phyloP scores from a whole-genome alignment of 371 early-diverging fungal genomes.

The Apophysomyces ossiformis region DNA sequence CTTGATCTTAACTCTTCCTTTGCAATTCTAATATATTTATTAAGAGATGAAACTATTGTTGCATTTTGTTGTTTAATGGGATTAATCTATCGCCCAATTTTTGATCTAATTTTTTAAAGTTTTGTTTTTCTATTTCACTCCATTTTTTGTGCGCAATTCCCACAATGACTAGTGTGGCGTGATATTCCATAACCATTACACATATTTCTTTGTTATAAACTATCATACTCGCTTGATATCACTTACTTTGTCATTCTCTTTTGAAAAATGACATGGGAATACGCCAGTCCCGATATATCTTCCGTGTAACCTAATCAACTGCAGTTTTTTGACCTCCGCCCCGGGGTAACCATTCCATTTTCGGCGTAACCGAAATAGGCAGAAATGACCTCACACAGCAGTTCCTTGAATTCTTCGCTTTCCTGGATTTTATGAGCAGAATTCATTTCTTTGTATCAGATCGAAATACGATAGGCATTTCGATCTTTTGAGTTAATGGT shows the following conservation, averaged over 20 bases:
- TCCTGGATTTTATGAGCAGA: constrained; percentile 6
- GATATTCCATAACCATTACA: neutral
- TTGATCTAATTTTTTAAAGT: constrained; percentile 11
- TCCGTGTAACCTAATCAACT: neutral
- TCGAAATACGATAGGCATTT: neutral
- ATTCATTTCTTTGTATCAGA: neutral
- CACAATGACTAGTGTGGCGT: neutral
- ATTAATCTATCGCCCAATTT: neutral
- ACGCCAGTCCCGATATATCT: neutral
- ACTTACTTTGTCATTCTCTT: neutral
- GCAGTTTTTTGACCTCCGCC: constrained; percentile 5
- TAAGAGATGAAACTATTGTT: neutral
- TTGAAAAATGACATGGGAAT: constrained; percentile 7
- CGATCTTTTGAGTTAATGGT: neutral
- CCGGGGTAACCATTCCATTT: constrained; percentile 5
- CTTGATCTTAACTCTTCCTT: neutral
- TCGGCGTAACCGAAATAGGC: constrained; percentile 4
- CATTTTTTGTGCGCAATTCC: constrained; percentile 5
- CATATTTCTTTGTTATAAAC: neutral
- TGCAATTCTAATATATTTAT: neutral
- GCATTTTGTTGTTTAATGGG: neutral
- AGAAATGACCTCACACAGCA: constrained; percentile 11
- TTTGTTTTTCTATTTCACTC: neutral
- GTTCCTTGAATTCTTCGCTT: constrained; percentile 11
- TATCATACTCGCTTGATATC: neutral